A percentile compares a stretch with the other conserved stretches of the same genome.
phyloP scores from a whole-genome alignment of 164 flowering plant species.

The Amborella trichopoda region DNA sequence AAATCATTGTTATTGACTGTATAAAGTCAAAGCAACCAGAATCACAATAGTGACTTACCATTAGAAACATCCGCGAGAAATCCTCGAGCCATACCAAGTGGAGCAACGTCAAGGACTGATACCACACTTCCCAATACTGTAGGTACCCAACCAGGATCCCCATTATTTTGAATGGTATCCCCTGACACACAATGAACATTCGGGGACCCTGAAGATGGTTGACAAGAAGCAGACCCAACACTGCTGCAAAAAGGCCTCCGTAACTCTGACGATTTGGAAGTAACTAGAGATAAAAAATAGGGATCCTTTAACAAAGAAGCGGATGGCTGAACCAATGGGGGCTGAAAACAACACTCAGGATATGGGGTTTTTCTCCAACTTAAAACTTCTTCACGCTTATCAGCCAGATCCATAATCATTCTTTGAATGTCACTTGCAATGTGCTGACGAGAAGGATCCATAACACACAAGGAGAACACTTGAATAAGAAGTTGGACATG shows the following conservation, averaged over 20 bases:
- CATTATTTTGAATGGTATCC: constrained; percentile 7
- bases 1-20: too few species aligned
- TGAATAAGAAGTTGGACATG: constrained; percentile 93
- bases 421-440: constrained; percentile 48
- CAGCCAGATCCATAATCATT: constrained; percentile 49
- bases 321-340: constrained; percentile 43
- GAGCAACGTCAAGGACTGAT: constrained; percentile 77
- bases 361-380: constrained; percentile 36
- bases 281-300: constrained; percentile 3
- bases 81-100: constrained; percentile 50
- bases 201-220: too few species aligned
- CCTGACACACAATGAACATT: too few species aligned
- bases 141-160: constrained; percentile 47
- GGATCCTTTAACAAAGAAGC: constrained; percentile 21
- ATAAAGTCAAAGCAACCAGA: too few species aligned
- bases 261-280: too few species aligned
- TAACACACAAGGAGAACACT: constrained; percentile 60
- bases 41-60: constrained; percentile 56
- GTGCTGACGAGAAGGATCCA: constrained; percentile 56
- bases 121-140: constrained; percentile 31
- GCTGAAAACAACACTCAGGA: constrained; percentile 45
- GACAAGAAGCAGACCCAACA: too few species aligned
- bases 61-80: constrained; percentile 54
- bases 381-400: constrained; percentile 44
- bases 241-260: not conserved